A percentile compares a stretch with the other conserved stretches of the same genome.
phyloP scores from a whole-genome alignment of 108 stramenopile genomes.

The Chaetoceros tenuissimus region DNA sequence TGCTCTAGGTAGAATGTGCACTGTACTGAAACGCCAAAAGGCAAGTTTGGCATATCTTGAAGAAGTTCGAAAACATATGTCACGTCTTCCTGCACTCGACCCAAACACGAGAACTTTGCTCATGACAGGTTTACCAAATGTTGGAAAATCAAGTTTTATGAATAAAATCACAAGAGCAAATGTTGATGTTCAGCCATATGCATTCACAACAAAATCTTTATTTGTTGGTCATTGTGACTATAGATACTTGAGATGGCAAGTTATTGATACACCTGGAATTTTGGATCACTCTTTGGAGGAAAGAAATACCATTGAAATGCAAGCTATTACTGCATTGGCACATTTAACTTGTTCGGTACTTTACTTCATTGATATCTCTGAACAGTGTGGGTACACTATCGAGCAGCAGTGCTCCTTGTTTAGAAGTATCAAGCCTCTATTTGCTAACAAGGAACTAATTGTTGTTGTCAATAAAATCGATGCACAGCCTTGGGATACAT shows the following conservation, averaged over 20 bases:
- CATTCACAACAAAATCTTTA: constrained; percentile 98
- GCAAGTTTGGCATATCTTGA: constrained; percentile 92
- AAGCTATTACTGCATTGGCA: constrained; percentile 98
- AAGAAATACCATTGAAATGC: constrained; percentile 99
- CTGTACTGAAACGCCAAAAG: constrained; percentile 95
- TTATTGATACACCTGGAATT: constrained; percentile 99
- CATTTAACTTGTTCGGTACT: constrained; percentile 96
- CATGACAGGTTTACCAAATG: constrained; percentile 97
- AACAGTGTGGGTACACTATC: constrained; percentile 97
- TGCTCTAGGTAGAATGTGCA: constrained; percentile 98
- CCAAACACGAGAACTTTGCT: constrained; percentile 97
- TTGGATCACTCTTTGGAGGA: constrained; percentile 96
- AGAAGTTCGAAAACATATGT: constrained; percentile 97
- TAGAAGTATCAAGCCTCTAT: constrained; percentile 91
- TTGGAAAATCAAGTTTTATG: constrained; percentile 98
- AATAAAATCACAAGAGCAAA: constrained; percentile 99
- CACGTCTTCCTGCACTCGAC: constrained; percentile 94
- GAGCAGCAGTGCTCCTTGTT: constrained; percentile 94
- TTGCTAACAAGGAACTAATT: constrained; percentile 96
- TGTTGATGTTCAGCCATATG: constrained; percentile 99
- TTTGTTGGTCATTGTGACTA: constrained; percentile 99
- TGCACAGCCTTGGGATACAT: constrained; percentile 79
- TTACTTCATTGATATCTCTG: constrained; percentile 97
- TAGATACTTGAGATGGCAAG: constrained; percentile 97
- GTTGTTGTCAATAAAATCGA: constrained; percentile 98